phyloP scores from a whole-genome alignment of 1,284 basidiomycete species.

The Kwoniella shivajii region DNA sequence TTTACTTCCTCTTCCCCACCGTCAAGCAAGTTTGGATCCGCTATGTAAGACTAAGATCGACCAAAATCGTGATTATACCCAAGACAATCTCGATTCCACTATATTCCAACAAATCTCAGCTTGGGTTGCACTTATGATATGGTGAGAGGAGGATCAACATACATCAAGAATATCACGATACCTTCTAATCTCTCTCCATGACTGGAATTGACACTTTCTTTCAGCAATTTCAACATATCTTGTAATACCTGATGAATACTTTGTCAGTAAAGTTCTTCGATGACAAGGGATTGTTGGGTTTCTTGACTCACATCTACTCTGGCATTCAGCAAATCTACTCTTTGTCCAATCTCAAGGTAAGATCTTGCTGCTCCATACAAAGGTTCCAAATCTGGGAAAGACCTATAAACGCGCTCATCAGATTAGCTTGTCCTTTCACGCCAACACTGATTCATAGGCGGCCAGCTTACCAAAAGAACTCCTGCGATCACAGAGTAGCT shows the following conservation, averaged over 20 bases:
- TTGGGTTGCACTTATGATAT: neutral
- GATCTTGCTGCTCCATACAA: slow-evolving; percentile 89
- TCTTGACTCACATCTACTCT: slow-evolving; percentile 72
- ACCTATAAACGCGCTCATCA: slow-evolving; percentile 20
- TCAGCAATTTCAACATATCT: slow-evolving; percentile 94
- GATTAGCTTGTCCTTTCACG: neutral
- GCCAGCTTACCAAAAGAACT: slow-evolving; percentile 75
- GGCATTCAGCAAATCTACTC: slow-evolving; percentile 89
- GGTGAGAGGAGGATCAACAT: slow-evolving; percentile 41
- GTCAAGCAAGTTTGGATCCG: too few species aligned
- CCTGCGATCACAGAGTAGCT: slow-evolving; percentile 57
- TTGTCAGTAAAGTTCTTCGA: neutral
- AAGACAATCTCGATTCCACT: slow-evolving; percentile 58
- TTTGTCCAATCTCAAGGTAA: slow-evolving; percentile 92
- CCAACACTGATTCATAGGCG: neutral
- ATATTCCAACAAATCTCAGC: neutral
- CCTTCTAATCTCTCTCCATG: slow-evolving; percentile 94
- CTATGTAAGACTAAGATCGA: slow-evolving; percentile 61
- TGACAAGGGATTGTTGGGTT: neutral
- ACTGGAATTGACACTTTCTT: slow-evolving; percentile 83
- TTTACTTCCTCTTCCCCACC: too few species aligned
- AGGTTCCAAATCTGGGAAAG: slow-evolving; percentile 89
- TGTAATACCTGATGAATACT: slow-evolving; percentile 73
- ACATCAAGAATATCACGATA: slow-evolving; percentile 91
- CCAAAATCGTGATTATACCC: slow-evolving; percentile 71